Base-by-base conservation (phyloP, 2,329 filamentous ascomycete genomes). In the Rutstroemia sp. region DNA sequence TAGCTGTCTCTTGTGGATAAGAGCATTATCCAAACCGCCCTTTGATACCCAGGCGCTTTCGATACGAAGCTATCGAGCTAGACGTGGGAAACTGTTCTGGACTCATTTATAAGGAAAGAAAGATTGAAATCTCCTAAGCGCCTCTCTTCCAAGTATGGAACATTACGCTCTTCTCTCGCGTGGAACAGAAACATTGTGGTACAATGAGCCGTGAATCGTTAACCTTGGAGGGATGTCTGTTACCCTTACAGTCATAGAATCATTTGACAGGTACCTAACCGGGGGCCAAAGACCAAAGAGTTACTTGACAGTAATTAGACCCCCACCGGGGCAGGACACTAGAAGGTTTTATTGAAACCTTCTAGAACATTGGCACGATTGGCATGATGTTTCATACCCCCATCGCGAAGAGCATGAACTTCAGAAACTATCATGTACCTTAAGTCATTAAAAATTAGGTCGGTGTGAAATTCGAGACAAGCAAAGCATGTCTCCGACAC, bases 291-390 rank as follows among this genome's bases (percentile, higher is more conserved):
- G 14, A 23, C 12, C 12, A 19, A 44, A 12, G 17, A 21, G 10
- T 44, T 21, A 16, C 21, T 47, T 47, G 21, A 25, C 19, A 47
- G 8, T 46, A 14, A 19, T 14, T 12, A 21, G 10, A 23, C 9
- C 23, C 10, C 10, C 23, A 47, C 21, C 44, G 5, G 27, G 9
- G 41, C 21, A 25, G 21, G 37, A 45, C 53, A 39, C 47, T 55
- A 55, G 53, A 55, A 55, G 53, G 46, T 55, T 45, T 48, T 21
- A 54, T 44, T n/a, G 38, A 51, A 16, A 38, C 38, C 53, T 55
- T 55, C 53, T 51, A 55, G 53, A 55, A 55, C 21, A 54, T 14
- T 37, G 38, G 12, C 46, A 44, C 51, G 34, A 54, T 14, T 37
- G 38, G 12, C 46, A 44, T 55, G 34, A 45, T 51, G 47, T 55